phyloP scores from a whole-genome alignment of 1,284 basidiomycete species.

The Kwoniella shivajii region DNA sequence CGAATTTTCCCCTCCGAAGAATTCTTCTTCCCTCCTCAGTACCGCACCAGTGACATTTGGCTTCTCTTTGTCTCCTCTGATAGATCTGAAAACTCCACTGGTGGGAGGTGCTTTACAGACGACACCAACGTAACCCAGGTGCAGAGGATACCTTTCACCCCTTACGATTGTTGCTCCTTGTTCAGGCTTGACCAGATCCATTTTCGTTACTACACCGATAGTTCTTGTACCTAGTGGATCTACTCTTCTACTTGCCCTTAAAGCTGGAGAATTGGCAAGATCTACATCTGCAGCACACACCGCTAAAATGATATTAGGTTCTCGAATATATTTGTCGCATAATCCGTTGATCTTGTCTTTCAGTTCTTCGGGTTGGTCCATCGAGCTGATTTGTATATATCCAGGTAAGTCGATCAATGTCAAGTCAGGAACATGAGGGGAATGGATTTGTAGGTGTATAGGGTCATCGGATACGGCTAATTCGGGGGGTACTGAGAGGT shows the following conservation, averaged over 20 bases:
- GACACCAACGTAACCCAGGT: slow-evolving; percentile 97
- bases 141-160: slow-evolving; percentile 94
- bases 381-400: slow-evolving; percentile 90
- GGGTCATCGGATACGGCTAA: slow-evolving; percentile 93
- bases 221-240: slow-evolving; percentile 93
- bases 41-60: slow-evolving; percentile 60
- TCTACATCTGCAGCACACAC: slow-evolving; percentile 99
- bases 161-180: slow-evolving; percentile 78
- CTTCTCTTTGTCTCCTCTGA: slow-evolving; percentile 42
- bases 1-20: slow-evolving; percentile 68
- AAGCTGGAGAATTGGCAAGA: slow-evolving; percentile 93
- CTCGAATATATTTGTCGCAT: slow-evolving; percentile 95
- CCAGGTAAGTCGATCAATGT: slow-evolving; percentile 97
- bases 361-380: slow-evolving; percentile 94
- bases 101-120: slow-evolving; percentile 71
- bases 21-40: slow-evolving; percentile 74
- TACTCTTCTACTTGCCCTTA: slow-evolving; percentile 88
- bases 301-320: slow-evolving; percentile 96
- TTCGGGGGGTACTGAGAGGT: slow-evolving; percentile 83
- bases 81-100: slow-evolving; percentile 52
- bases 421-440: slow-evolving; percentile 92
- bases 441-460: slow-evolving; percentile 95
- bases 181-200: slow-evolving; percentile 90
- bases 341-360: slow-evolving; percentile 88
- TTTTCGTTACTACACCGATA: slow-evolving; percentile 98